A percentile compares a stretch with the other conserved stretches of the same genome.
phyloP scores from a whole-genome alignment of 2,329 filamentous ascomycete species.

The Thelonectria discophora region DNA sequence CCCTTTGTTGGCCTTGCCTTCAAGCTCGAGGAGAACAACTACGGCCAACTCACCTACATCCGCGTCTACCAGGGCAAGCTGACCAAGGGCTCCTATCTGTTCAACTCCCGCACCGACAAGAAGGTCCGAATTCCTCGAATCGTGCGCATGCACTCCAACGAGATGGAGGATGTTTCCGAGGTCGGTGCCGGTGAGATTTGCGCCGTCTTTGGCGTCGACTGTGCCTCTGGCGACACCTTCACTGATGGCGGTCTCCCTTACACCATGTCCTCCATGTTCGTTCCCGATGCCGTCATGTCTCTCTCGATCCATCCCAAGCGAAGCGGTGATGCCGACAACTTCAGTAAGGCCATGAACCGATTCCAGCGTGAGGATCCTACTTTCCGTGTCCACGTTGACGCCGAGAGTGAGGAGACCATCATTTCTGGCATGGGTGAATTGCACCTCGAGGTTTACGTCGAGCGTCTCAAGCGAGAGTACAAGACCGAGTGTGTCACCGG shows the following conservation, averaged over 20 bases:
- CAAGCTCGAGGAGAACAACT: slow-evolving; percentile 99
- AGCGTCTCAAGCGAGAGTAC: slow-evolving; percentile 96
- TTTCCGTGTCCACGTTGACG: slow-evolving; percentile 92
- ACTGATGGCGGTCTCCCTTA: slow-evolving; percentile 93
- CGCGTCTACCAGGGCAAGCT: slow-evolving; percentile 96
- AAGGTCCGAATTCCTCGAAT: slow-evolving; percentile 97
- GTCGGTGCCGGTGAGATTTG: slow-evolving; percentile 98
- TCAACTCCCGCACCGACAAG: slow-evolving; percentile 93
- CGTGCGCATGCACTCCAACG: slow-evolving; percentile 98
- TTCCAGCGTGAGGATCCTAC: slow-evolving; percentile 99
- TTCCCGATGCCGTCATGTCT: slow-evolving; percentile 97
- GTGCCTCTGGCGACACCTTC: slow-evolving; percentile 97
- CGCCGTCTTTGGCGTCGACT: slow-evolving; percentile 97
- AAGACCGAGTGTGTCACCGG: slow-evolving; percentile 95
- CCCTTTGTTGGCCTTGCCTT: slow-evolving; percentile 97
- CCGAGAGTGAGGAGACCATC: slow-evolving; percentile 94
- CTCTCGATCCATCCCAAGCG: slow-evolving; percentile 97
- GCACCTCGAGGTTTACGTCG: slow-evolving; percentile 96
- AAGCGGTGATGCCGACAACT: slow-evolving; percentile 89
- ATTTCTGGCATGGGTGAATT: slow-evolving; percentile 99
- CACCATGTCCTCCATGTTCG: slow-evolving; percentile 97
- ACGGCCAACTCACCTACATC: slow-evolving; percentile 97
- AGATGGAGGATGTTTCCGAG: slow-evolving; percentile 96
- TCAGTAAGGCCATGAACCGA: slow-evolving; percentile 98
- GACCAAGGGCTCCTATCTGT: slow-evolving; percentile 87